Percentiles rank a stretch among this genome's conserved stretches.
phyloP scores from a whole-genome alignment of 768 basidiomycete species.

The Leccinellum luteum region DNA sequence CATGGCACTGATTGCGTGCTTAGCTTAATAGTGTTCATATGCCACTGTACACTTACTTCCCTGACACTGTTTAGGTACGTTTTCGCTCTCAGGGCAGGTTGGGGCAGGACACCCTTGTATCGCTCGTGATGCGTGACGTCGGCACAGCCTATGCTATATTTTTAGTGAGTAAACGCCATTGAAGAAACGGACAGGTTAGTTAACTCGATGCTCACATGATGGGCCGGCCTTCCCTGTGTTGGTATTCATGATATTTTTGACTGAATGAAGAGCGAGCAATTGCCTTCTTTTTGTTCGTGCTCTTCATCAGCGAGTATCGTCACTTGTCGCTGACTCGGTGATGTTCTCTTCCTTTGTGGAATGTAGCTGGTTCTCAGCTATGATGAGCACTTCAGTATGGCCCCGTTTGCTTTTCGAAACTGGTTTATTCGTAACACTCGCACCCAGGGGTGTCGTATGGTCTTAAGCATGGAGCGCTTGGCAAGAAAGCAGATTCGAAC shows the following conservation, averaged over 20 bases:
- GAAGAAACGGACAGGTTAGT: neutral
- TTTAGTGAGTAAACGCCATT: slow-evolving; percentile 5
- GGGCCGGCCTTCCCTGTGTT: neutral
- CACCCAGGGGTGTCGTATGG: slow-evolving; percentile 22
- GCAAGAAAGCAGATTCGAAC: neutral
- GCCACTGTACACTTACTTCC: slow-evolving; percentile 13
- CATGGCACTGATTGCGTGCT: neutral
- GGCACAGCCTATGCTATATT: slow-evolving; percentile 6
- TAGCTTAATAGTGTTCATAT: slow-evolving; percentile 13
- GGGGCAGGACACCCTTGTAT: slow-evolving; percentile 18
- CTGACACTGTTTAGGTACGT: slow-evolving; percentile 19
- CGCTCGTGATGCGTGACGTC: slow-evolving; percentile 16
- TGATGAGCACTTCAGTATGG: slow-evolving; percentile 16
- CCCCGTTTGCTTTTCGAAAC: neutral
- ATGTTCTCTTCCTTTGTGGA: neutral
- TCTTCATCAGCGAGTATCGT: neutral
- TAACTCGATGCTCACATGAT: neutral
- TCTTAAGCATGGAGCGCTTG: slow-evolving; percentile 23
- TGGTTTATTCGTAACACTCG: neutral
- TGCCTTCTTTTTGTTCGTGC: slow-evolving; percentile 9
- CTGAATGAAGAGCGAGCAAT: neutral
- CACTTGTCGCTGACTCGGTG: neutral
- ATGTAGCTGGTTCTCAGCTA: slow-evolving; percentile 14
- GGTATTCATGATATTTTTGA: neutral
- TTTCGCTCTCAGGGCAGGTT: slow-evolving; percentile 11